phyloP scores from a whole-genome alignment of 2,329 filamentous ascomycete genomes.

The Neofusicoccum parvum region DNA sequence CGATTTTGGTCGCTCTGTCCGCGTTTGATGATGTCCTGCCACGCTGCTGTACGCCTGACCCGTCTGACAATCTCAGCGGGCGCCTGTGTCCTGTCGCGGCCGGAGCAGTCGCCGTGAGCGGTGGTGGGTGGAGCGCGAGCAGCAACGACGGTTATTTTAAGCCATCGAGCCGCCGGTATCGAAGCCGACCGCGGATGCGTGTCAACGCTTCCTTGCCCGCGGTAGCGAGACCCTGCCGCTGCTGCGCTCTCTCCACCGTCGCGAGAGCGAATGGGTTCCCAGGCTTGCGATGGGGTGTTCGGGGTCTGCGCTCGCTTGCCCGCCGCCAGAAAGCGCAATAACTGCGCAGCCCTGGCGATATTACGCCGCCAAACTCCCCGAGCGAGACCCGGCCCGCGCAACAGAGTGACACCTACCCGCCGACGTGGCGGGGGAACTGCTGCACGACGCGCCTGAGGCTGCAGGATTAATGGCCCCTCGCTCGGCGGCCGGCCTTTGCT shows the following conservation, averaged over 20 bases:
- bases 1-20: not conserved
- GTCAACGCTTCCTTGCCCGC: not conserved
- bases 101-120: not conserved
- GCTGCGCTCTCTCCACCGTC: conserved; percentile 5
- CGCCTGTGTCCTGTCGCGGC: not conserved
- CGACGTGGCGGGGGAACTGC: not conserved
- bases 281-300: not conserved
- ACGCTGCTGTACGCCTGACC: not conserved
- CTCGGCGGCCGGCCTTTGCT: not conserved
- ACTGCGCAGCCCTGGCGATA: not conserved
- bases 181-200: not conserved
- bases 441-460: not conserved
- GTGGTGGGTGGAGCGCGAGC: not conserved
- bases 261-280: not conserved
- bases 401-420: not conserved
- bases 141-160: not conserved
- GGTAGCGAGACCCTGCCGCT: not conserved
- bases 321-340: not conserved
- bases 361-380: not conserved
- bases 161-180: not conserved
- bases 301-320: not conserved
- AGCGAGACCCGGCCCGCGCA: not conserved
- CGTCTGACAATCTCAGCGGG: not conserved
- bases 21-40: not conserved
- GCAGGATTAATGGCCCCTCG: not conserved